Evolutionary conservation across 371 early-diverging fungal genomes (phyloP), one percentile per base, ranked within the genome.

Genomic region (Mortierella sp.): DNA sequence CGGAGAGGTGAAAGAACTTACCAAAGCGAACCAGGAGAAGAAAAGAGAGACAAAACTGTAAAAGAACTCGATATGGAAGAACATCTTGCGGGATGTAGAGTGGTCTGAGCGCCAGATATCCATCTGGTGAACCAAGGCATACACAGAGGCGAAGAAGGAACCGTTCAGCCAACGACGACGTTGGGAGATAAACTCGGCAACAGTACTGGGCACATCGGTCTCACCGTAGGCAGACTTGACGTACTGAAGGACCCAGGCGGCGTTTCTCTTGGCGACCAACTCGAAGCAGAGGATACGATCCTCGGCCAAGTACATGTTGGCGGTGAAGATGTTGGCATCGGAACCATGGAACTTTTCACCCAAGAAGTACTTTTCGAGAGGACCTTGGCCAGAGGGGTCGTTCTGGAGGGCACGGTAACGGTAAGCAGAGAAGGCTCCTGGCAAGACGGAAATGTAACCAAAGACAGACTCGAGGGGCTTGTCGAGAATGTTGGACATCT

Each of bases 81-180:
- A 80, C 48, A 94, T 51, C 88, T 97, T 95, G 73, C 95, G 92
- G 7, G 88, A 72, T 14, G 88, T 74, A n/a, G 90, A 89, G 77
- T 95, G 96, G 18, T 90, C 89, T 4, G 94, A 93, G 29, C 92
- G 89, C 91, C 92, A 94, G 38, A 93, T 90, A 70, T 88, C 85
- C n/a, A 81, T 83, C 65, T 89, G 91, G 71, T 93, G 89, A 49
- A 89, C 90, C 10, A 91, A 75, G 3, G 92, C 91, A 84, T 93
- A 94, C 21, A 94, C 90, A 7, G 90, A 91, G 8, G 93, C 92
- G 83, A 95, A 95, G 89, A 96, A 95, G 4, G 94, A 93, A 0
- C 97, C 97, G 90, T 97, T 97, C 56, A 96, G 88, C 97, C 97
- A 97, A 60, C 97, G 92, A 77, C 97, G 93, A 76, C 97, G 91